A percentile compares a stretch with the other conserved stretches of the same genome.
Conservation (phyloP, 1,284 basidiomycete genomes). For the Tylopilus orsonianus region DNA sequence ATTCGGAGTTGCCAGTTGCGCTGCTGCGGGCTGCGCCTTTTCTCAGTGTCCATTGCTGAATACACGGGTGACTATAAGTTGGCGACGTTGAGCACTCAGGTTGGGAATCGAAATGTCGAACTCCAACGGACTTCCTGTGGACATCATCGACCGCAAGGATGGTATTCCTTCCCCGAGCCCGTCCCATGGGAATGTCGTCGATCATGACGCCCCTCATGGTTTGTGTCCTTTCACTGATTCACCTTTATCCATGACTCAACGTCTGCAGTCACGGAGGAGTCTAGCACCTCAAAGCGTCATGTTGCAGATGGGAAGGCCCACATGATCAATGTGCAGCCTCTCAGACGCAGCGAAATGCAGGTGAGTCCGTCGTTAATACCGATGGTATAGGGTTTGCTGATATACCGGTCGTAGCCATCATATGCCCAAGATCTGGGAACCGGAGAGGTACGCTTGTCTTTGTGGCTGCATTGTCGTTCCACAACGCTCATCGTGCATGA, state of each 20-base stretch:
- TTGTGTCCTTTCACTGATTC: constrained; percentile 22
- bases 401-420: constrained; percentile 55
- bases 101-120: constrained; percentile 24
- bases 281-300: constrained; percentile 34
- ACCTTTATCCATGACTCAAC: constrained; percentile 11
- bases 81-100: background rate
- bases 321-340: constrained; percentile 75
- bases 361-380: constrained; percentile 35
- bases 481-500: constrained; percentile 7
- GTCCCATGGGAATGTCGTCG: constrained; percentile 67
- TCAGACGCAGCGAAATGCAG: constrained; percentile 86
- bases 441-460: constrained; percentile 42
- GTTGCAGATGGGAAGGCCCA: constrained; percentile 33
- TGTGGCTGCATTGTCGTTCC: background rate
- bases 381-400: constrained; percentile 12
- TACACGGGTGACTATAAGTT: constrained; percentile 18
- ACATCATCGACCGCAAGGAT: constrained; percentile 47
- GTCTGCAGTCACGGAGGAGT: constrained; percentile 57
- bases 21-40: constrained; percentile 13
- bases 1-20: no score
- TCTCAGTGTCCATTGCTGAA: constrained; percentile 10
- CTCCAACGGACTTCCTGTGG: constrained; percentile 34
- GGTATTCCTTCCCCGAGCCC: constrained; percentile 45
- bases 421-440: constrained; percentile 88
- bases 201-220: constrained; percentile 72